These are phyloP conservation scores for Phialophora chinensis DNA, from an alignment of 2,329 filamentous ascomycete species.

Conservation along the genomic window DNA sequence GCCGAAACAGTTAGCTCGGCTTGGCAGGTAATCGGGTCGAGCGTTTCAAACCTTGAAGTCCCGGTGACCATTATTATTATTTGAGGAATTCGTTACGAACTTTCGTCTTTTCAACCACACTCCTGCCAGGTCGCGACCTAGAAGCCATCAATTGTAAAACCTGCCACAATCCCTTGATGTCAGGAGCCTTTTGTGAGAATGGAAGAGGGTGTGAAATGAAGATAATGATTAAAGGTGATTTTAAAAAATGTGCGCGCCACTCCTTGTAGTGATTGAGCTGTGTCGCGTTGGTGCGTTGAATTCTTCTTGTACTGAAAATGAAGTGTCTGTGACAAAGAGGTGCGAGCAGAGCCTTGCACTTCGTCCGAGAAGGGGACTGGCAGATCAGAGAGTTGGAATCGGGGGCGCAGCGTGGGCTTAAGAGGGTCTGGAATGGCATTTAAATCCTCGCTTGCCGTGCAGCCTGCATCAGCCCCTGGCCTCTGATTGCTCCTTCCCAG, in stretches of 20 bases:
- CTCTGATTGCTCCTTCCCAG: conserved; percentile 31
- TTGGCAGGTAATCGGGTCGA: conserved; percentile 21
- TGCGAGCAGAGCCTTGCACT: conserved; percentile 8
- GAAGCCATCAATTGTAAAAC: conserved; percentile 31
- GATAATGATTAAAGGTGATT: background rate
- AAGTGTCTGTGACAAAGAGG: background rate
- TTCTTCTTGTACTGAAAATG: conserved; percentile 1
- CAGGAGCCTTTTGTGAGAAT: background rate
- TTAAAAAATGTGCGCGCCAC: background rate
- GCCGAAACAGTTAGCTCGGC: conserved; percentile 28
- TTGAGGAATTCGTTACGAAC: conserved; percentile 1
- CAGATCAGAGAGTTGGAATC: conserved; percentile 30
- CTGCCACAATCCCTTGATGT: background rate
- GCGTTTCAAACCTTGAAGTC: conserved; percentile 36
- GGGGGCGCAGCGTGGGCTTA: conserved; percentile 34
- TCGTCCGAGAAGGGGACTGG: conserved; percentile 13
- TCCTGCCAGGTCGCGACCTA: conserved; percentile 10
- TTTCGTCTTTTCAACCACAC: conserved; percentile 20
- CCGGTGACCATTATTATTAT: conserved; percentile 31
- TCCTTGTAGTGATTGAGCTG: background rate
- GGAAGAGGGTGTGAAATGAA: background rate
- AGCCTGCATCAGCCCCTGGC: conserved; percentile 29
- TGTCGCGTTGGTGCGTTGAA: background rate
- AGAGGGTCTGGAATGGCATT: conserved; percentile 34
- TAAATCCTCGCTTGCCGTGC: conserved; percentile 38